Percentiles rank a stretch among this genome's conserved stretches.
Conservation (phyloP, 2,329 filamentous ascomycete genomes). For the Penicillium occitanis region DNA sequence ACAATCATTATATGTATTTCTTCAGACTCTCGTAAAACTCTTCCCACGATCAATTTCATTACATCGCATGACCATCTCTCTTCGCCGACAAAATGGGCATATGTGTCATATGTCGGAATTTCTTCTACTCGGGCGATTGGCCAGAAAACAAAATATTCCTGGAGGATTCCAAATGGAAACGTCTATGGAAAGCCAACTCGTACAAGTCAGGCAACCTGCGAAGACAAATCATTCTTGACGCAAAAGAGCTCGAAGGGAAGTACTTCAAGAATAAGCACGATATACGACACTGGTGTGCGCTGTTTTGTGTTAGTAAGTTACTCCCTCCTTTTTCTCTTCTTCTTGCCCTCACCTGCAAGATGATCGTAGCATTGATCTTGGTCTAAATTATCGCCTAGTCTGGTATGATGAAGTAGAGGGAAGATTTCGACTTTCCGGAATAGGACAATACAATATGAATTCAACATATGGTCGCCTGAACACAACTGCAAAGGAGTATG, state of each 20-base stretch:
- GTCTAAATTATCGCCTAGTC: neutral
- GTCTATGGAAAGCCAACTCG: neutral
- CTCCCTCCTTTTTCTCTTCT: neutral
- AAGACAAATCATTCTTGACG: neutral
- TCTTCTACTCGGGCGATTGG: neutral
- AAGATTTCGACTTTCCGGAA: neutral
- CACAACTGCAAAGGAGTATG: neutral
- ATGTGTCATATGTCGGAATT: neutral
- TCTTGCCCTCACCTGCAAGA: no score
- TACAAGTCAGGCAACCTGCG: neutral
- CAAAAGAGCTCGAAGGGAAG: neutral
- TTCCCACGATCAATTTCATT: no score
- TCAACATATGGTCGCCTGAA: neutral
- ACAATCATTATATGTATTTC: neutral
- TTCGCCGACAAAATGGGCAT: neutral
- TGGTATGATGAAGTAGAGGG: neutral
- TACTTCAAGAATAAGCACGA: neutral
- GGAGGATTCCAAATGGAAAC: neutral
- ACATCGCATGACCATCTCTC: no score
- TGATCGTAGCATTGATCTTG: neutral
- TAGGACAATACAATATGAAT: neutral
- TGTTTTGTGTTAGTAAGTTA: neutral
- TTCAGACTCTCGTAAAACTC: no score
- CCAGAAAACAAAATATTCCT: neutral
- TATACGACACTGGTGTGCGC: neutral